These are phyloP conservation scores for Theileria orientalis DNA, from an alignment of 169 alveolate genomes.

Conservation along the genomic window DNA sequence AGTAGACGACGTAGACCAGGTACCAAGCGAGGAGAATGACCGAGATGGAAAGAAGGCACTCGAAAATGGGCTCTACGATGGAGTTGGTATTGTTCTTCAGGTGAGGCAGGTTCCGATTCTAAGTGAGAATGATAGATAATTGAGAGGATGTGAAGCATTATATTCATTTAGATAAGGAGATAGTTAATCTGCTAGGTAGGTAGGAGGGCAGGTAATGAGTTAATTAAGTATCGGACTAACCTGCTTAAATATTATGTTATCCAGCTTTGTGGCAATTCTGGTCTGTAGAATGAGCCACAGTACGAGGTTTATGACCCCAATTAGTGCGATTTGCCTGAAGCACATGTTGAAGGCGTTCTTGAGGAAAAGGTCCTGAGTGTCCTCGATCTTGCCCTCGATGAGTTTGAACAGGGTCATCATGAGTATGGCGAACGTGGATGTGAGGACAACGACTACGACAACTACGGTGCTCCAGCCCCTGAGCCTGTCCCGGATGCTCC, in stretches of 20 bases:
- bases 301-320: conserved; percentile 75
- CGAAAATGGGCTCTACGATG: conserved; percentile 65
- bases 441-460: conserved; percentile 61
- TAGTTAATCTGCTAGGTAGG: too few species aligned
- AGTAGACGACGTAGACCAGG: conserved; percentile 35
- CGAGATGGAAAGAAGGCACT: conserved; percentile 72
- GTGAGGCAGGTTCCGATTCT: neutral
- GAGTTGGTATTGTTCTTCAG: neutral
- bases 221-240: conserved; percentile 7
- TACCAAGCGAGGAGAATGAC: conserved; percentile 58
- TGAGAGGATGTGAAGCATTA: neutral
- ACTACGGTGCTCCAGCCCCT: conserved; percentile 19
- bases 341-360: conserved; percentile 77
- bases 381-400: conserved; percentile 66
- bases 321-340: conserved; percentile 77
- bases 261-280: conserved; percentile 75
- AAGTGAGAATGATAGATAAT: neutral
- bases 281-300: conserved; percentile 81
- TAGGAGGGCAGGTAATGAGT: neutral
- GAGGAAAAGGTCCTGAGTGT: conserved; percentile 75
- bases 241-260: conserved; percentile 68
- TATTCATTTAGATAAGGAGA: too few species aligned
- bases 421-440: conserved; percentile 62
- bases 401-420: conserved; percentile 53
- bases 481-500: neutral